Evolutionary conservation across 1,139 yeast species (phyloP).

Genomic region (Saccharomyces hybrid): DNA sequence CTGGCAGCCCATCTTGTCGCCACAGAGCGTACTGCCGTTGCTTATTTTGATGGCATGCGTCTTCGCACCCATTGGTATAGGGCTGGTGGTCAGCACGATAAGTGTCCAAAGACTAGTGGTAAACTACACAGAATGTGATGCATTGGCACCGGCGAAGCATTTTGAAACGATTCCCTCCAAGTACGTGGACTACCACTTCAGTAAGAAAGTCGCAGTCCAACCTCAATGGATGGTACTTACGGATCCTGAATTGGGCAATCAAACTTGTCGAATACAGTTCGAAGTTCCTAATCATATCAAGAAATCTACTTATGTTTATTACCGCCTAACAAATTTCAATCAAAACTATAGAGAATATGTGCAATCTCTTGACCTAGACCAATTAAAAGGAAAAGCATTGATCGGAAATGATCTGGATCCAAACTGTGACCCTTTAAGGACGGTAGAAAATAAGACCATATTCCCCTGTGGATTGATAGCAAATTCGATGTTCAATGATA

Average conservation of each 20-base stretch:
- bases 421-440: constrained; percentile 74
- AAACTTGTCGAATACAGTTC: constrained; percentile 49
- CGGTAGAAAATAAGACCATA: constrained; percentile 45
- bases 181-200: constrained; percentile 48
- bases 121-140: constrained; percentile 51
- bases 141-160: constrained; percentile 33
- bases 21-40: constrained; percentile 63
- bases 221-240: constrained; percentile 52
- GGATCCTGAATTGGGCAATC: constrained; percentile 21
- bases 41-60: constrained; percentile 51
- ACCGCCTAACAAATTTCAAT: constrained; percentile 62
- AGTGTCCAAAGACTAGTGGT: constrained; percentile 51
- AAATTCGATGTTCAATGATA: constrained; percentile 85
- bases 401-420: constrained; percentile 32
- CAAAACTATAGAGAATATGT: constrained; percentile 77
- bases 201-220: constrained; percentile 30
- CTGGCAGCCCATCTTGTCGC: constrained; percentile 79
- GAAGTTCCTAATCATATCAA: constrained; percentile 49
- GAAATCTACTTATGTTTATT: constrained; percentile 56
- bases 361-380: constrained; percentile 57
- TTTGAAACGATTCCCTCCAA: constrained; percentile 44
- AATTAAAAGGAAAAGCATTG: constrained; percentile 57
- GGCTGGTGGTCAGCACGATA: constrained; percentile 49
- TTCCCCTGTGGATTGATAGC: constrained; percentile 97
- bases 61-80: constrained; percentile 70